phyloP scores from a whole-genome alignment of 2,329 filamentous ascomycete genomes.

The Teratosphaeriaceae sp. region DNA sequence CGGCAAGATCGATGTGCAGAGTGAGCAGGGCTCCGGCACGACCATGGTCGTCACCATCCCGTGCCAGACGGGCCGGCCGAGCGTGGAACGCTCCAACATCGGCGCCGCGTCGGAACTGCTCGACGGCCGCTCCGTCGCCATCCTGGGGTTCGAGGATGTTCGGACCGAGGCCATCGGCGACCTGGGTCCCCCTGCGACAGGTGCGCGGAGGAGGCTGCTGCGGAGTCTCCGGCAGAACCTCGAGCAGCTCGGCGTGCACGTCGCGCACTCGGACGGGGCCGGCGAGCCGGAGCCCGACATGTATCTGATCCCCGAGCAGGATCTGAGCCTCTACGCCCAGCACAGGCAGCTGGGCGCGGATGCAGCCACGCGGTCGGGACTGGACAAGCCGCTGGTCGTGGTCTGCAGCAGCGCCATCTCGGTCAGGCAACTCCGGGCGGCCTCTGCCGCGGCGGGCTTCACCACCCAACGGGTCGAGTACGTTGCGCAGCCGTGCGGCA shows the following conservation, averaged over 20 bases:
- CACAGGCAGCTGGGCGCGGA: not conserved
- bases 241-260: conserved; percentile 14
- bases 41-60: conserved; percentile 15
- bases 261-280: conserved; percentile 4
- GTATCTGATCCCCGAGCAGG: conserved; percentile 18
- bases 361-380: not conserved
- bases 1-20: conserved; percentile 45
- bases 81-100: not conserved
- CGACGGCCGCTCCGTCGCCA: not conserved
- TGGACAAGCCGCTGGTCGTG: conserved; percentile 17
- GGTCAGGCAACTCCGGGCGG: conserved; percentile 12
- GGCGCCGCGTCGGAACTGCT: not conserved
- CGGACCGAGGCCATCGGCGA: too few species aligned
- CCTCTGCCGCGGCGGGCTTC: conserved; percentile 9
- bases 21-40: conserved; percentile 19
- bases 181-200: too few species aligned
- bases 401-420: conserved; percentile 21
- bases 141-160: not conserved
- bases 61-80: not conserved
- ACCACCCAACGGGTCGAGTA: conserved; percentile 17
- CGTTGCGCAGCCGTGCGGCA: conserved; percentile 20
- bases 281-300: conserved; percentile 13
- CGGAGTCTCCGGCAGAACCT: conserved; percentile 15
- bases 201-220: conserved; percentile 5
- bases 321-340: conserved; percentile 14